Base-by-base conservation (phyloP, 2,329 filamentous ascomycete species). In the Ciborinia camelliae region DNA sequence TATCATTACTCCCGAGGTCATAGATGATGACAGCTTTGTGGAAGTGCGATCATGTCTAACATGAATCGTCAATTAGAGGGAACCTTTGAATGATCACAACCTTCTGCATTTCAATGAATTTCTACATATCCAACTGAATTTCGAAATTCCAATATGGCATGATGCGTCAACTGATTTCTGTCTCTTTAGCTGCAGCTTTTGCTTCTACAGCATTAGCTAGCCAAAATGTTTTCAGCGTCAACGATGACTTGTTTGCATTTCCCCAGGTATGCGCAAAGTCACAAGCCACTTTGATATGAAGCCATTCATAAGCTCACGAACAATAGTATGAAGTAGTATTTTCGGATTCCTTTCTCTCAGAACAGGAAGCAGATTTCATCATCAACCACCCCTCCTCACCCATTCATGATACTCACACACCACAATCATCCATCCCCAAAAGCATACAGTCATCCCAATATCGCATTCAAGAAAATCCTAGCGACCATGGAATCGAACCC, bases 161-260 rank as follows among this genome's bases (percentile, higher is more conserved):
- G 64, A 76, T 76, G 74, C 73, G 66, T 66, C 66, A 55, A 68
- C 28, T 70, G 55, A 70, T 71, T 68, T 18, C 68, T 64, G 69
- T 68, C 63, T 66, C 74, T 37, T 64, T 75, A 67, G 71, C 70
- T 63, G 67, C 66, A 62, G 64, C 68, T 65, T 66, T 69, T 54
- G 64, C 68, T 65, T 66, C 70, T 54, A 43, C 81, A 57, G 79
- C 78, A 63, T 76, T 82, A 65, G 83, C 82, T 54, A 83, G 77
- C 71, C 82, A 84, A 71, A 82, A 82, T 70, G 78, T 81, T 26
- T 91, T 91, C 79, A 90, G 85, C 74, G 86, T 91, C 20, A 83
- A 89, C 70, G 88, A 91, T 76, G 89, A 91, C 73, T 75, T 91
- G 35, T 81, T 91, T 62, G 89, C 88, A 20, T 90, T 85, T 75